Evolutionary conservation across 2,329 filamentous ascomycete species (phyloP).

Genomic region (Cylindrodendrum hubeiense): DNA sequence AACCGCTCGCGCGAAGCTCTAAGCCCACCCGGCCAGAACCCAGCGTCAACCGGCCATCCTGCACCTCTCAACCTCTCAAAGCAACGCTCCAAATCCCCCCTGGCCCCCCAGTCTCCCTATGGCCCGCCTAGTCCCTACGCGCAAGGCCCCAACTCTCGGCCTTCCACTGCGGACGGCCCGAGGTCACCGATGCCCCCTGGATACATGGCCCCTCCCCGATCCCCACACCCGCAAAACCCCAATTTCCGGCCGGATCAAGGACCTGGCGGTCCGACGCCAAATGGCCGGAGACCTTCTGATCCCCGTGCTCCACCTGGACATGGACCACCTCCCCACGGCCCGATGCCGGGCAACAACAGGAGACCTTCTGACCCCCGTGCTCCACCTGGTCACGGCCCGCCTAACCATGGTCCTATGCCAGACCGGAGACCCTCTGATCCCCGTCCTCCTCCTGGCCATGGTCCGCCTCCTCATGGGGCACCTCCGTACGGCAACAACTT

Average conservation of each 20-base stretch:
- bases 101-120: conserved; percentile 53
- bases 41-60: conserved; percentile 53
- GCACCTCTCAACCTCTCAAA: conserved; percentile 56
- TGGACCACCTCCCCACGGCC: conserved; percentile 33
- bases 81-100: conserved; percentile 60
- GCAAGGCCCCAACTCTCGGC: conserved; percentile 48
- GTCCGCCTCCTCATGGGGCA: conserved; percentile 34
- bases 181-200: conserved; percentile 46
- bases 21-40: conserved; percentile 53
- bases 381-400: conserved; percentile 35
- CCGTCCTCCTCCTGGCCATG: conserved; percentile 29
- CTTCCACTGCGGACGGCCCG: conserved; percentile 48
- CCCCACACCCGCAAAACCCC: conserved; percentile 46
- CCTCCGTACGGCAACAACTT: conserved; percentile 32
- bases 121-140: conserved; percentile 49
- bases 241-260: conserved; percentile 44
- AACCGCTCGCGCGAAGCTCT: conserved; percentile 67
- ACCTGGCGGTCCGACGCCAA: conserved; percentile 33
- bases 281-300: conserved; percentile 36
- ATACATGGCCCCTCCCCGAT: conserved; percentile 43
- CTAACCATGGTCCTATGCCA: conserved; percentile 28
- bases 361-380: conserved; percentile 29
- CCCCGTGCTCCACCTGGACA: conserved; percentile 17
- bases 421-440: conserved; percentile 34
- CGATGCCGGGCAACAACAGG: conserved; percentile 31